Percentiles rank a stretch among this genome's conserved stretches.
Evolutionary conservation across 768 basidiomycete species (phyloP).

Genomic region (Lactifluus volemus): DNA sequence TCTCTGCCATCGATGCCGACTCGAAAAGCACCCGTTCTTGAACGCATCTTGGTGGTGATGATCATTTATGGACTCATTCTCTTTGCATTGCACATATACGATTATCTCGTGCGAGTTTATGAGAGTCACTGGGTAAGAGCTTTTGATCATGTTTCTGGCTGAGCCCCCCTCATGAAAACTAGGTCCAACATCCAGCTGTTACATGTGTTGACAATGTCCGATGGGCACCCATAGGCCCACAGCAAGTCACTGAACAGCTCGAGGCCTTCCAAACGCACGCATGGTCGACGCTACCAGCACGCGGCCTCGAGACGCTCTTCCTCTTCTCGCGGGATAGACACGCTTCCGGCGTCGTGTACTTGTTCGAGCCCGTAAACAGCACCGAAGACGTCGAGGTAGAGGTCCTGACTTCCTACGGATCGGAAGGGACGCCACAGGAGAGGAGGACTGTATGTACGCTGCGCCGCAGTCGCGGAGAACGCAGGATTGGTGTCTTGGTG

Average conservation of each 20-base stretch:
- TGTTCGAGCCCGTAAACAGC: neutral
- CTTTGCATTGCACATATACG: neutral
- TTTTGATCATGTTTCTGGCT: neutral
- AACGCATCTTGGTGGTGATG: neutral
- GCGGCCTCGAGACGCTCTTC: neutral
- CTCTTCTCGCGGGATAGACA: neutral
- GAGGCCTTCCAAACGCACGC: neutral
- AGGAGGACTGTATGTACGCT: neutral
- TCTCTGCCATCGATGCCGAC: neutral
- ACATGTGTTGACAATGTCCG: neutral
- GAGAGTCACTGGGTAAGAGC: neutral
- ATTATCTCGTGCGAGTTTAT: neutral
- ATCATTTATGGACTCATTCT: neutral
- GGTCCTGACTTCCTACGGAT: neutral
- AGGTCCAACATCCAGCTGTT: neutral
- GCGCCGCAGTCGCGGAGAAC: neutral
- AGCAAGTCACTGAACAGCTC: neutral
- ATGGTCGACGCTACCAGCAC: neutral
- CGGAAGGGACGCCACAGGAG: neutral
- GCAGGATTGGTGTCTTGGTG: neutral
- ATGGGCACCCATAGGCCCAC: neutral
- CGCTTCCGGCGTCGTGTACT: neutral
- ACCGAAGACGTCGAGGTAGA: neutral
- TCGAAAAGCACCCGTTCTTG: neutral
- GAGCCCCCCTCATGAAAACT: neutral